Evolutionary conservation across 2,329 filamentous ascomycete species (phyloP).

Genomic region (Orbilia ellipsospora): DNA sequence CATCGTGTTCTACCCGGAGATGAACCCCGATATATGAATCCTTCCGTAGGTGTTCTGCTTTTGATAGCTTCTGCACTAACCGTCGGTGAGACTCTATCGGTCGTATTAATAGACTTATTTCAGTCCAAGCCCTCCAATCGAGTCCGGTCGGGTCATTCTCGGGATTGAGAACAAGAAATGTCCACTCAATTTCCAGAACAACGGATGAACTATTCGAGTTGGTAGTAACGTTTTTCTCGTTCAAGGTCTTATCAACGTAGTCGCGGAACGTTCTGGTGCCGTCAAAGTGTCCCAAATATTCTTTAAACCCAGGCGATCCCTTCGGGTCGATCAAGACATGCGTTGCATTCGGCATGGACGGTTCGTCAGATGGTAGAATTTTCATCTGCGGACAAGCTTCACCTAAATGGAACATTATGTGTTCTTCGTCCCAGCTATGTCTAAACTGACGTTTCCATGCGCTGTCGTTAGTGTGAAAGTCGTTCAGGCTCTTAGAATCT

Average conservation of each 20-base stretch:
- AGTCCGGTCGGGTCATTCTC: conserved; percentile 42
- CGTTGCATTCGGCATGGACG: conserved; percentile 22
- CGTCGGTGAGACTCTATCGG: conserved; percentile 33
- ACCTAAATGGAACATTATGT: conserved; percentile 33
- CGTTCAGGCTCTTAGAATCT: conserved; percentile 21
- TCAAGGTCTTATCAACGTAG: conserved; percentile 30
- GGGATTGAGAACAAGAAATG: conserved; percentile 30
- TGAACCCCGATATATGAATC: conserved; percentile 43
- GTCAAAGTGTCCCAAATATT: conserved; percentile 40
- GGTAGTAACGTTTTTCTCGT: conserved; percentile 11
- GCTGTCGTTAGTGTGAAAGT: conserved; percentile 22
- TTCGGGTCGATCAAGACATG: conserved; percentile 31
- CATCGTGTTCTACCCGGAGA: conserved; percentile 35
- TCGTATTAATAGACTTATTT: conserved; percentile 36
- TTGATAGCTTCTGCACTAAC: conserved; percentile 33
- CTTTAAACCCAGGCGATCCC: conserved; percentile 28
- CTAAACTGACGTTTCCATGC: conserved; percentile 27
- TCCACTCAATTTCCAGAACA: conserved; percentile 32
- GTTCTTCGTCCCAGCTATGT: conserved; percentile 37
- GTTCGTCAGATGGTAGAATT: conserved; percentile 38
- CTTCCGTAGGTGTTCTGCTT: conserved; percentile 20
- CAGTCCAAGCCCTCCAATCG: conserved; percentile 38
- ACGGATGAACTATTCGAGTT: conserved; percentile 18
- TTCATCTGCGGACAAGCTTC: conserved; percentile 37
- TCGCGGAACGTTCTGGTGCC: conserved; percentile 30